phyloP scores from a whole-genome alignment of 129 eudicot genomes.

The Flaveria linearis region DNA sequence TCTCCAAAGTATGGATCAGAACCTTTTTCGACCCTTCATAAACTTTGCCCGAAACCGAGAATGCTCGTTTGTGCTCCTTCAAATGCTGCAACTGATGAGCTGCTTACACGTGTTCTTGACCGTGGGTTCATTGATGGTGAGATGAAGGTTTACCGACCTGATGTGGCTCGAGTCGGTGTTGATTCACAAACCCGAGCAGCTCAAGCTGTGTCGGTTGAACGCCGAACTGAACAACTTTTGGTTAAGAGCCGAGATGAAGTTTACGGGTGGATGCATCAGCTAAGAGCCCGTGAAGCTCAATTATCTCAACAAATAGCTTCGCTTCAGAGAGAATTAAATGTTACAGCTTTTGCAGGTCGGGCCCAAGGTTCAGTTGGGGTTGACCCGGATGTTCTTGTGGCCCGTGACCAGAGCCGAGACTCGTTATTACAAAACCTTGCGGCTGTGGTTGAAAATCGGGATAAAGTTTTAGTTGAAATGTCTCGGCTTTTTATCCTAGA shows the following conservation, averaged over 20 bases:
- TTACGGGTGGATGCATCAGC: slow-evolving; percentile 80
- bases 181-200: slow-evolving; percentile 98
- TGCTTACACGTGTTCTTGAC: slow-evolving; percentile 93
- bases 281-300: slow-evolving; percentile 75
- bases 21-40: slow-evolving; percentile 92
- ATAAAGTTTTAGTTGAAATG: slow-evolving; percentile 86
- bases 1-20: slow-evolving; percentile 95
- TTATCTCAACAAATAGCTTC: slow-evolving; percentile 77
- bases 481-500: slow-evolving; percentile 83
- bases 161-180: slow-evolving; percentile 98
- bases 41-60: slow-evolving; percentile 96
- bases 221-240: slow-evolving; percentile 87
- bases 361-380: slow-evolving; percentile 98
- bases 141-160: slow-evolving; percentile 96
- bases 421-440: slow-evolving; percentile 83
- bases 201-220: slow-evolving; percentile 96
- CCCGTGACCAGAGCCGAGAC: slow-evolving; percentile 94
- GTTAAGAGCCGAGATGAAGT: slow-evolving; percentile 76
- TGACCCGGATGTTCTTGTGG: slow-evolving; percentile 89
- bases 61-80: slow-evolving; percentile 99
- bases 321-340: slow-evolving; percentile 72
- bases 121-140: slow-evolving; percentile 98
- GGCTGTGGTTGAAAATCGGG: slow-evolving; percentile 90
- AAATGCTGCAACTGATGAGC: slow-evolving; percentile 97
- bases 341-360: slow-evolving; percentile 78